Conservation (phyloP, 2,329 filamentous ascomycete genomes). For the Ceratocystis cubensis region DNA sequence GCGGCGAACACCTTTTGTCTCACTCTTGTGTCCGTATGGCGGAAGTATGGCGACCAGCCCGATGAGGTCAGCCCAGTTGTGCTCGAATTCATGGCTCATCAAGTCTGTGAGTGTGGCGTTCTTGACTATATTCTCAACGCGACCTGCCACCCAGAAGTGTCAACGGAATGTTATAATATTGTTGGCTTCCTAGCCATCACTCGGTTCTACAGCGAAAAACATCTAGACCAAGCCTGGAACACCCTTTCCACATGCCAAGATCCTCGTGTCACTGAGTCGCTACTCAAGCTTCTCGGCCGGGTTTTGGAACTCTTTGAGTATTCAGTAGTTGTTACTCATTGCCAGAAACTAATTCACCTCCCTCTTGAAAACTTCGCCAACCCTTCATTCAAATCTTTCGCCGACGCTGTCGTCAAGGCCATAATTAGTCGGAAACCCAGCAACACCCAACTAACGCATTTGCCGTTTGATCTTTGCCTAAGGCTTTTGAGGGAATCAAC, state of each 20-base stretch:
- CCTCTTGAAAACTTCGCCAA: conserved; percentile 50
- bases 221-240: conserved; percentile 74
- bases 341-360: conserved; percentile 54
- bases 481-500: conserved; percentile 62
- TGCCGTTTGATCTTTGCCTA: conserved; percentile 43
- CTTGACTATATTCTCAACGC: conserved; percentile 81
- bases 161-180: conserved; percentile 67
- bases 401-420: conserved; percentile 42
- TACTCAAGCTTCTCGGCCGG: conserved; percentile 50
- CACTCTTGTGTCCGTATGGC: conserved; percentile 57
- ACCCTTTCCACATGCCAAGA: conserved; percentile 72
- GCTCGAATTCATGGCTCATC: conserved; percentile 54
- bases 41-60: conserved; percentile 38
- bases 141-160: conserved; percentile 84
- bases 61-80: conserved; percentile 35
- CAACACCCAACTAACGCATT: conserved; percentile 29
- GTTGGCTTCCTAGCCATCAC: conserved; percentile 78
- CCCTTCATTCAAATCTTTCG: conserved; percentile 47
- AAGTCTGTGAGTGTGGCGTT: conserved; percentile 56
- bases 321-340: conserved; percentile 49
- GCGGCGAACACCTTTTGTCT: conserved; percentile 62
- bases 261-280: conserved; percentile 67
- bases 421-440: conserved; percentile 35
- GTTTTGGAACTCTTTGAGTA: conserved; percentile 39
- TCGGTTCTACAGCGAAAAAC: conserved; percentile 53